phyloP scores from a whole-genome alignment of 345 rosid species.

The Pugionium dolabratum region DNA sequence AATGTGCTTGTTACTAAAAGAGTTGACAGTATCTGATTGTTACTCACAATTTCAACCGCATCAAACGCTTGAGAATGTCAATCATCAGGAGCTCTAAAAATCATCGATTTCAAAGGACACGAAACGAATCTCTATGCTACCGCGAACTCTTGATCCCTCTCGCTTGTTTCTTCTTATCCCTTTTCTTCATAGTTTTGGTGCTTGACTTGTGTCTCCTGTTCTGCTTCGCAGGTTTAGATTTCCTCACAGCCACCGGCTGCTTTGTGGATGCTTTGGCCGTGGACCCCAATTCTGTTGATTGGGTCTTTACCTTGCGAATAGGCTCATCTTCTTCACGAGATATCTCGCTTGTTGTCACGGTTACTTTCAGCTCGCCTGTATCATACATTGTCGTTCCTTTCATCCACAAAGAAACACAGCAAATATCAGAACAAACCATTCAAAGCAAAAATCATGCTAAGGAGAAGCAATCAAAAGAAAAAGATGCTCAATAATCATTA shows the following conservation, averaged over 20 bases:
- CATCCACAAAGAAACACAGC: conserved; percentile 20
- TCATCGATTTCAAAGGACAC: background rate
- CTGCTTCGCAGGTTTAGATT: conserved; percentile 62
- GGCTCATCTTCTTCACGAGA: conserved; percentile 55
- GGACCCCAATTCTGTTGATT: conserved; percentile 30
- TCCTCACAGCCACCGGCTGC: conserved; percentile 46
- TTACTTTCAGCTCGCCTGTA: conserved; percentile 65
- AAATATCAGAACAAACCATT: background rate
- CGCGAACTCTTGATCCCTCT: conserved; percentile 45
- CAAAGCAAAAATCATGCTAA: background rate
- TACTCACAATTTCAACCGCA: background rate
- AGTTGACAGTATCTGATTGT: background rate
- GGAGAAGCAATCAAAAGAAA: background rate
- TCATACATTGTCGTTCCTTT: conserved; percentile 63
- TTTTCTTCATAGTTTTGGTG: conserved; percentile 53
- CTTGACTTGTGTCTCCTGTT: conserved; percentile 47
- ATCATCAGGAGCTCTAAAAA: conserved; percentile 7
- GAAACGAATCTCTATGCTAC: background rate
- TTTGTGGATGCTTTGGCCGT: conserved; percentile 35
- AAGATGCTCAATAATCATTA: background rate
- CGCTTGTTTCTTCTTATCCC: conserved; percentile 56
- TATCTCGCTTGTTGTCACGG: conserved; percentile 80
- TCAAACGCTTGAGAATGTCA: background rate
- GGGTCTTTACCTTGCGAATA: conserved; percentile 27
- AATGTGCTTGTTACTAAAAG: conserved; percentile 19